Evolutionary conservation across 1,284 basidiomycete genomes (phyloP), one percentile per base, ranked within the genome.

Genomic region (Gymnopus androsaceus): DNA sequence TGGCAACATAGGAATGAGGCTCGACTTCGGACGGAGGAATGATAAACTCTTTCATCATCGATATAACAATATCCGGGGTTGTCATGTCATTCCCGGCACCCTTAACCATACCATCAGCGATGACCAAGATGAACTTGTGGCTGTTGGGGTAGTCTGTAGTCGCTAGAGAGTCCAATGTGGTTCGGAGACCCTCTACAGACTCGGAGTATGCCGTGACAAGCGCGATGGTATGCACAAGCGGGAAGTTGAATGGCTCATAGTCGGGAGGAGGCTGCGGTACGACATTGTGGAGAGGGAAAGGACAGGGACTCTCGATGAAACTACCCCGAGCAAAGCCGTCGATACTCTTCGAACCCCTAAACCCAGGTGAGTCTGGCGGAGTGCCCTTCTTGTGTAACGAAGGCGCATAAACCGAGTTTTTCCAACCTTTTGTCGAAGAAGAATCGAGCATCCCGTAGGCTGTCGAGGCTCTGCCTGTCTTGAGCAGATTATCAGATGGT

Each of bases 181-280:
- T 99, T 36, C 96, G 86, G 3, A 99, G 79, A 78, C 97, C 97
- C 71, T 98, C 95, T 30, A 96, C 83, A 2, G 94, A 96, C 73
- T 99, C 96, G 1, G 95, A 98, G 71, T 99, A 99, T 2, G 97
- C 97, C 1, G 97, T 99, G 60, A 99, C 97, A 30, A 99, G 86
- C 67, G 94, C 95, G 63, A 99, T 95, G 5, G 93, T 88, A 71
- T 99, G 94, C 2, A 87, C 92, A 23, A 99, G 84, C 0, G 94
- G 95, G 81, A 94, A 99, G 66, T 93, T 92, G 80, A 97, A 98
- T 0, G 97, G 96, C 72, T 97, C 91, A 65, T 85, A 96, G 67
- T 97, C 94, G 1, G 84, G 77, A 15, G 93, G 82, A 9, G 97
- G 97, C 68, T 99, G 97, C 1, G 93, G 92, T 12, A 98, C 88